Evolutionary conservation across 2,329 filamentous ascomycete genomes (phyloP).

Genomic region (Cercospora sp.): DNA sequence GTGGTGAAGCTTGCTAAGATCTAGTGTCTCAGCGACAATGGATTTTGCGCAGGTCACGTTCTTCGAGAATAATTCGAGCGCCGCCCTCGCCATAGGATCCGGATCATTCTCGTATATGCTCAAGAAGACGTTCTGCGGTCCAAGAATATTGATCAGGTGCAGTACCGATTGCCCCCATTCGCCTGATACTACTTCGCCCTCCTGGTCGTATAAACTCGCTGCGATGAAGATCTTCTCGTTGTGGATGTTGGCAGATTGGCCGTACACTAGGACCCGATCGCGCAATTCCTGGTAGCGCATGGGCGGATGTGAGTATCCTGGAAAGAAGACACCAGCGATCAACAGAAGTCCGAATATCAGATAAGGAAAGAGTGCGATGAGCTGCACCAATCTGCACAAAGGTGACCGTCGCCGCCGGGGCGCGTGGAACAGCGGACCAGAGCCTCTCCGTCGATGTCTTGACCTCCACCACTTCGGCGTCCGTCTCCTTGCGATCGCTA

Average conservation of each 20-base stretch:
- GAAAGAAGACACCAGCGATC: slow-evolving; percentile 52
- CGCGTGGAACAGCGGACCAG: slow-evolving; percentile 19
- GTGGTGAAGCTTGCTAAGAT: slow-evolving; percentile 58
- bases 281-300: slow-evolving; percentile 52
- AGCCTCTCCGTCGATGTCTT: slow-evolving; percentile 12
- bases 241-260: slow-evolving; percentile 49
- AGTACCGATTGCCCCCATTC: slow-evolving; percentile 64
- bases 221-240: slow-evolving; percentile 73
- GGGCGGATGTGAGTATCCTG: slow-evolving; percentile 58
- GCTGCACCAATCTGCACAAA: slow-evolving; percentile 20
- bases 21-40: slow-evolving; percentile 62
- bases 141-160: slow-evolving; percentile 64
- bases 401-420: slow-evolving; percentile 24
- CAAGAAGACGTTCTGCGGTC: slow-evolving; percentile 66
- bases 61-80: slow-evolving; percentile 56
- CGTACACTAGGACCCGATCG: slow-evolving; percentile 35
- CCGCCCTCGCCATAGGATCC: slow-evolving; percentile 55
- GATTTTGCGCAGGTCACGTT: slow-evolving; percentile 48
- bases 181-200: slow-evolving; percentile 61
- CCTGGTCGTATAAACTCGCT: slow-evolving; percentile 66
- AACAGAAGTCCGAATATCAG: slow-evolving; percentile 37
- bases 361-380: slow-evolving; percentile 20
- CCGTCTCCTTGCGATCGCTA: slow-evolving; percentile 7
- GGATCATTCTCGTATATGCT: slow-evolving; percentile 75
- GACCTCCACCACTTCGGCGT: slow-evolving; percentile 17